Percentiles rank a stretch among this genome's conserved stretches.
Conservation (phyloP, 345 rosid genomes). For the Sisymbrium altissimum region DNA sequence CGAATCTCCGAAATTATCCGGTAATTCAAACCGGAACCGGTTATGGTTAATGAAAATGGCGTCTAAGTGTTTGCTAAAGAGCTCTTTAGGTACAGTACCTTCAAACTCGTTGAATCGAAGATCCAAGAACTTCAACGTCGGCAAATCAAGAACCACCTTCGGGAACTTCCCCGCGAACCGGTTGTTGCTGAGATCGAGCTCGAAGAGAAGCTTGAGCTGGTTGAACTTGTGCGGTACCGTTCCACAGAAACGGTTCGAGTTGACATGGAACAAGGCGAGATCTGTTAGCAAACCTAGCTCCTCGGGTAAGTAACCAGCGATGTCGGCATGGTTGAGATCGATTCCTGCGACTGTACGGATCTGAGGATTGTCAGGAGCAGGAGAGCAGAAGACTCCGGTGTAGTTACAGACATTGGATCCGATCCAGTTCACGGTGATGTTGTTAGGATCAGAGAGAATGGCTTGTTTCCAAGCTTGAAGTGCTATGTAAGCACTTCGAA, state of each 20-base stretch:
- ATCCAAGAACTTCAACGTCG: slow-evolving; percentile 67
- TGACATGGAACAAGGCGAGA: slow-evolving; percentile 84
- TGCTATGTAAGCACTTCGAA: slow-evolving; percentile 68
- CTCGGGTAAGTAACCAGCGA: slow-evolving; percentile 76
- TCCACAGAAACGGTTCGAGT: slow-evolving; percentile 79
- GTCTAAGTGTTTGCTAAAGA: slow-evolving; percentile 63
- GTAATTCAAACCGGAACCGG: slow-evolving; percentile 66
- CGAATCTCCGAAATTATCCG: slow-evolving; percentile 75
- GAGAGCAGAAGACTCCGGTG: slow-evolving; percentile 60
- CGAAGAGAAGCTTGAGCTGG: slow-evolving; percentile 53
- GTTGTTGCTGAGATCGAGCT: slow-evolving; percentile 93
- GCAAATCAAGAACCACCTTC: slow-evolving; percentile 51
- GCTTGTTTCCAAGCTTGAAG: slow-evolving; percentile 89
- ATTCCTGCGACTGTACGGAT: slow-evolving; percentile 80
- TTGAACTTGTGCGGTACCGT: slow-evolving; percentile 59
- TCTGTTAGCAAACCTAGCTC: slow-evolving; percentile 75
- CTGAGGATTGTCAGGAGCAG: slow-evolving; percentile 48
- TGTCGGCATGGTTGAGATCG: slow-evolving; percentile 83
- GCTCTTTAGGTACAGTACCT: slow-evolving; percentile 66
- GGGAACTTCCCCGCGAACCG: slow-evolving; percentile 84
- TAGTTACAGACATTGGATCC: slow-evolving; percentile 69
- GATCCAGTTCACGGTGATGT: slow-evolving; percentile 58
- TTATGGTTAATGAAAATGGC: slow-evolving; percentile 80
- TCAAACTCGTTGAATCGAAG: slow-evolving; percentile 84
- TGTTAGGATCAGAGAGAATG: slow-evolving; percentile 74